These are phyloP conservation scores for Xylariaceae sp. DNA, from an alignment of 2,329 filamentous ascomycete species.

Conservation along the genomic window DNA sequence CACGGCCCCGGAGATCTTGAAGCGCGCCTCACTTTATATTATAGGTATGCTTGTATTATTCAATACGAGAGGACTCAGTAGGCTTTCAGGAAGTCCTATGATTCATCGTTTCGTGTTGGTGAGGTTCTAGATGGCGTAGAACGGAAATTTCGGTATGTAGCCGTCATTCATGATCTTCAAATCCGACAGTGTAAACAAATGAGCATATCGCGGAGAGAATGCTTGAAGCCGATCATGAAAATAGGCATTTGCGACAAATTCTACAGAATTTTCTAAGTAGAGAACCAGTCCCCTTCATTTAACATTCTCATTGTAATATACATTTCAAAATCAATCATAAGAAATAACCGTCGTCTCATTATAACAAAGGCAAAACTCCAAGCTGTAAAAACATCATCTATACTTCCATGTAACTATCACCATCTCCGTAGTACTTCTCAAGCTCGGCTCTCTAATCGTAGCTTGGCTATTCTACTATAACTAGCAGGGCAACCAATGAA, in stretches of 20 bases:
- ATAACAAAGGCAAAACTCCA: neutral
- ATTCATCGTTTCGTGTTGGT: conserved; percentile 2
- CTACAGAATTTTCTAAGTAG: neutral
- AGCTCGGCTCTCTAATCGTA: too few relatives aligned
- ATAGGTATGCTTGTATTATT: neutral
- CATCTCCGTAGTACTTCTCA: too few relatives aligned
- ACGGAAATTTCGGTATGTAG: conserved; percentile 20
- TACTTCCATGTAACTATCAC: too few relatives aligned
- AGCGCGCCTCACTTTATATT: conserved; percentile 10
- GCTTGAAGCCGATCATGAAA: neutral
- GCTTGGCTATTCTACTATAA: too few relatives aligned
- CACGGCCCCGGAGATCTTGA: conserved; percentile 21
- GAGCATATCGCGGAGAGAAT: neutral
- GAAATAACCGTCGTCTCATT: neutral
- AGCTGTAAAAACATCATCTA: neutral
- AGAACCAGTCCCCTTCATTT: neutral
- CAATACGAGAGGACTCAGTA: too few relatives aligned
- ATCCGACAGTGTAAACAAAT: neutral
- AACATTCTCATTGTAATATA: neutral
- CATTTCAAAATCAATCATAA: neutral
- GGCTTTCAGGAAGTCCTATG: neutral
- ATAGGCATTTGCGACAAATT: neutral
- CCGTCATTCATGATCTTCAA: conserved; percentile 17
- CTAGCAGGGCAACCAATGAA: too few relatives aligned
- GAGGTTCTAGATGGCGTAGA: neutral